Evolutionary conservation across 2,329 filamentous ascomycete genomes (phyloP).

Genomic region (Tolypocladium amazonense): DNA sequence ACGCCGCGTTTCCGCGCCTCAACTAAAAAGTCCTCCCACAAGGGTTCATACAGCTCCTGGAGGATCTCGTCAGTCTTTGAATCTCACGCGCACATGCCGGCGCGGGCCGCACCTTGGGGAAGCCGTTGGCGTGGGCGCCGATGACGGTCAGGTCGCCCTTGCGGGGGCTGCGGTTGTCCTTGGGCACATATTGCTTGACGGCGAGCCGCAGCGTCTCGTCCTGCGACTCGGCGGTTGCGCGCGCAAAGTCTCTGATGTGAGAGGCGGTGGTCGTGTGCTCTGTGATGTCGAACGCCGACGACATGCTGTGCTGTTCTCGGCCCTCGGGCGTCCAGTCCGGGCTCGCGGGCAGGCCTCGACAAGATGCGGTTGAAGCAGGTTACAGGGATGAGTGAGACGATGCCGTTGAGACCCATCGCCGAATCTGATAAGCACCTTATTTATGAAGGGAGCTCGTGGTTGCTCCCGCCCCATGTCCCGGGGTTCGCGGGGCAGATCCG

Average conservation of each 20-base stretch:
- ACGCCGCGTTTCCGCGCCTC: constrained; percentile 48
- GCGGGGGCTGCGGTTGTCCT: constrained; percentile 55
- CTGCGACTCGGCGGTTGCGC: constrained; percentile 59
- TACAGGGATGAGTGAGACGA: neutral
- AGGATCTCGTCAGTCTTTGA: neutral
- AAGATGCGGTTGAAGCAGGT: neutral
- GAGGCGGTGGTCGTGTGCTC: constrained; percentile 66
- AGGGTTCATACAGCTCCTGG: constrained; percentile 81
- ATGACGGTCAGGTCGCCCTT: constrained; percentile 78
- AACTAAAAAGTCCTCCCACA: constrained; percentile 73
- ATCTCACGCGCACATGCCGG: neutral
- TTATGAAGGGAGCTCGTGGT: neutral
- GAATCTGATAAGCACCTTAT: neutral
- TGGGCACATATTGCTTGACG: constrained; percentile 81
- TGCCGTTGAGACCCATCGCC: neutral
- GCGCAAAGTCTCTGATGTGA: constrained; percentile 74
- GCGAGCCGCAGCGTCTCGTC: constrained; percentile 64
- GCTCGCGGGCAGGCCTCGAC: neutral
- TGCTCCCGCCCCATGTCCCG: neutral
- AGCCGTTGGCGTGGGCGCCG: constrained; percentile 81
- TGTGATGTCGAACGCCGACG: constrained; percentile 46
- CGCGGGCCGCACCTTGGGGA: constrained; percentile 71
- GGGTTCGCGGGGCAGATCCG: neutral
- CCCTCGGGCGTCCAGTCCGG: neutral
- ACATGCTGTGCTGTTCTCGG: neutral